phyloP scores from a whole-genome alignment of 352 stramenopile species.

The Pythium pectinolyticum region DNA sequence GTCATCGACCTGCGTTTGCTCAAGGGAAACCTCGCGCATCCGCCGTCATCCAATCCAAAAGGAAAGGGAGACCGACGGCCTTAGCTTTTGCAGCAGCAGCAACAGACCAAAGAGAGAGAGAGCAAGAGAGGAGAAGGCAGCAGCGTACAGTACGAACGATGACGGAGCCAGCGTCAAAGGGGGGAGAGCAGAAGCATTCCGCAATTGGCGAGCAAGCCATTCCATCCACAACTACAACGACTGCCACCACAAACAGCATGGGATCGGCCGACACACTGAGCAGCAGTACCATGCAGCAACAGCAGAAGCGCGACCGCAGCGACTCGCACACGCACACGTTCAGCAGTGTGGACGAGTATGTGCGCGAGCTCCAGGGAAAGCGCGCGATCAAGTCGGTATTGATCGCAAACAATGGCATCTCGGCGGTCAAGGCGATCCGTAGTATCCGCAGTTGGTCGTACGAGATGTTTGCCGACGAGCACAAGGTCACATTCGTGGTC shows the following conservation, averaged over 20 bases:
- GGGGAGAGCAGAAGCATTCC: constrained; percentile 27
- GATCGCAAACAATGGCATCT: constrained; percentile 99
- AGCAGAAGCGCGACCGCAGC: constrained; percentile 39
- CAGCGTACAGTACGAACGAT: not conserved
- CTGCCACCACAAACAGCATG: not conserved
- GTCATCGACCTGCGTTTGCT: constrained; percentile 12
- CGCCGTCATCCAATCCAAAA: not conserved
- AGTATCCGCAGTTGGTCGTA: constrained; percentile 98
- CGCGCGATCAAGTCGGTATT: constrained; percentile 96
- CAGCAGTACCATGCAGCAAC: constrained; percentile 6
- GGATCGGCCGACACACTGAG: not conserved
- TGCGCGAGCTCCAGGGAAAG: constrained; percentile 86
- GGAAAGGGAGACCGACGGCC: not conserved
- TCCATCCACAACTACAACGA: constrained; percentile 1
- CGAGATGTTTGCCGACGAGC: constrained; percentile 96
- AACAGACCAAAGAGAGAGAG: not conserved
- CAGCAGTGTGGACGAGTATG: constrained; percentile 90
- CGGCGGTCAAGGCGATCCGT: constrained; percentile 98
- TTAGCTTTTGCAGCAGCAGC: not conserved
- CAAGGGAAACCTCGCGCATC: not conserved
- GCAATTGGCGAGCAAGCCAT: constrained; percentile 18
- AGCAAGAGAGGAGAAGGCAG: not conserved
- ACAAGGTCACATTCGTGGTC: constrained; percentile 96
- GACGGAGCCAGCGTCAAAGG: too few species aligned
- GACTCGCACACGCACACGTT: constrained; percentile 80